Percentiles rank a stretch among this genome's conserved stretches.
These are phyloP conservation scores for Sideroxylon spinosum DNA, from an alignment of 179 eudicot species.

Conservation along the genomic window DNA sequence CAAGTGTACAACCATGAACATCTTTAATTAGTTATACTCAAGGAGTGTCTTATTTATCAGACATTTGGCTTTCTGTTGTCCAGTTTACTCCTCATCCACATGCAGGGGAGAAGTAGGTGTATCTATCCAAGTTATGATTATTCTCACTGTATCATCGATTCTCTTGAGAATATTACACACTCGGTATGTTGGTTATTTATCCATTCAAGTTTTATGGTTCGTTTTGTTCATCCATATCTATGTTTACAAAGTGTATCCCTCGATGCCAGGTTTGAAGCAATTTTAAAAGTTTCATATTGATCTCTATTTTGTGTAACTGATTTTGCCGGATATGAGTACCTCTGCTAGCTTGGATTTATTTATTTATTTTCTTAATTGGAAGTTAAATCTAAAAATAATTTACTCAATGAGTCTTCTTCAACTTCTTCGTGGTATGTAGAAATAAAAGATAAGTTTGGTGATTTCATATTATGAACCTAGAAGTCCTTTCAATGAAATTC, in stretches of 20 bases:
- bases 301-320: background rate
- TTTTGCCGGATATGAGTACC: background rate
- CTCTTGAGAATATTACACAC: slow-evolving; percentile 89
- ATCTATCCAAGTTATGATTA: slow-evolving; percentile 94
- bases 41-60: slow-evolving; percentile 5
- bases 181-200: slow-evolving; percentile 47
- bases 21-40: background rate
- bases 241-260: background rate
- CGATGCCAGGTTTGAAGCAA: background rate
- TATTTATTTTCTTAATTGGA: background rate
- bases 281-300: background rate
- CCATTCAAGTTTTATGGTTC: background rate
- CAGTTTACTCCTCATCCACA: slow-evolving; percentile 98
- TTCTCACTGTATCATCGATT: slow-evolving; percentile 88
- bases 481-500: too few species aligned
- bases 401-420: too few species aligned
- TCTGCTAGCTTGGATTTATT: background rate
- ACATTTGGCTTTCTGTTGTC: slow-evolving; percentile 15
- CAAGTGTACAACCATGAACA: slow-evolving; percentile 26
- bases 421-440: too few species aligned
- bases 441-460: too few species aligned
- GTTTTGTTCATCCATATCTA: background rate
- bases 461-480: too few species aligned
- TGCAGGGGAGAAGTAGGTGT: slow-evolving; percentile 97
- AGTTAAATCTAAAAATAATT: too few species aligned